Evolutionary conservation across 1,284 basidiomycete genomes (phyloP).

Genomic region (Austropuccinia psidii): DNA sequence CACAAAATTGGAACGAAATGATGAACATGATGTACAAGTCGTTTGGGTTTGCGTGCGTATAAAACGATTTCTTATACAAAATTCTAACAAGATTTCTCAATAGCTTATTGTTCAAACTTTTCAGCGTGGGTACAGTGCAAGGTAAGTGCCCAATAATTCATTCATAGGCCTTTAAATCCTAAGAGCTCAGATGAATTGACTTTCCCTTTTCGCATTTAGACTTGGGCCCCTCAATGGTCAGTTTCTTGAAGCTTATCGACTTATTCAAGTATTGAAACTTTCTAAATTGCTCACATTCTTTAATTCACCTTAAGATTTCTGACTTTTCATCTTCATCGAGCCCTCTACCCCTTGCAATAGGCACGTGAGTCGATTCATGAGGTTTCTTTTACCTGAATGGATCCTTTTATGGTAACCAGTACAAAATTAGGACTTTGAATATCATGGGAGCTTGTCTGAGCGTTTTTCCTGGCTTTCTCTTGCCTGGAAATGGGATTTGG

Average conservation of each 20-base stretch:
- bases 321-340: slow-evolving; percentile 22
- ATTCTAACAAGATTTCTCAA: background rate
- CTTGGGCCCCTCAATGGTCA: slow-evolving; percentile 23
- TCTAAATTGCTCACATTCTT: background rate
- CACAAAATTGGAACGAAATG: slow-evolving; percentile 35
- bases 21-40: slow-evolving; percentile 29
- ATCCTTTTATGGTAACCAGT: no score
- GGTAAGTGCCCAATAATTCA: background rate
- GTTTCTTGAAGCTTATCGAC: background rate
- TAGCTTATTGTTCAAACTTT: background rate
- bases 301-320: slow-evolving; percentile 6
- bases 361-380: slow-evolving; percentile 6
- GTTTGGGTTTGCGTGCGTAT: slow-evolving; percentile 21
- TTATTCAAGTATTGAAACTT: background rate
- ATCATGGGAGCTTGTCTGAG: slow-evolving; percentile 23
- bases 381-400: no score
- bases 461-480: slow-evolving; percentile 23
- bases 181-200: background rate
- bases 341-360: slow-evolving; percentile 6
- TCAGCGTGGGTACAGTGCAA: slow-evolving; percentile 21
- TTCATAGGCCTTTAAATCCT: background rate
- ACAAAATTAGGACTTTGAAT: slow-evolving; percentile 14
- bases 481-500: slow-evolving; percentile 31
- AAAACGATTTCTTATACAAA: background rate
- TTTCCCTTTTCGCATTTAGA: background rate